Percentiles rank a stretch among this genome's conserved stretches.
These are phyloP conservation scores for Lasiosphaeriaceae sp. DNA, from an alignment of 495 filamentous ascomycete genomes.

Conservation along the genomic window DNA sequence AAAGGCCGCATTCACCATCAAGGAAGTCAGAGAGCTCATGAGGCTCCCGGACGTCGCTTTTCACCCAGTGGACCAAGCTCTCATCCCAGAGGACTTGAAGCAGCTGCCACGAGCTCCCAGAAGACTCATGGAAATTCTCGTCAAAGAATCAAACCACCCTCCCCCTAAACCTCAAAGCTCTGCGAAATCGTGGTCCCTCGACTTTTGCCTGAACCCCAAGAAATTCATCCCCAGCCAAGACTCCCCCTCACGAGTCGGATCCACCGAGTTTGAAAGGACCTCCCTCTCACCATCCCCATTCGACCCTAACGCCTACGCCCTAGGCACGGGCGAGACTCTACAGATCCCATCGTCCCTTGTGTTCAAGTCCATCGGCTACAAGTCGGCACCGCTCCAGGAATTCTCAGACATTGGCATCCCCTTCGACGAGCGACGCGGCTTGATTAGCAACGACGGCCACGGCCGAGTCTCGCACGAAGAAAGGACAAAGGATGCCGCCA, in stretches of 20 bases:
- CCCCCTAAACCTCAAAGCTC: background rate
- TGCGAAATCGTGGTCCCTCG: conserved; percentile 72
- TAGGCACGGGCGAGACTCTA: conserved; percentile 39
- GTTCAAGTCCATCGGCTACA: conserved; percentile 92
- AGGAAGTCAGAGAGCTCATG: conserved; percentile 83
- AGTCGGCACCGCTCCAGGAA: conserved; percentile 69
- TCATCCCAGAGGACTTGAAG: conserved; percentile 60
- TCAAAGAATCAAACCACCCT: conserved; percentile 57
- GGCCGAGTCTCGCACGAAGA: conserved; percentile 59
- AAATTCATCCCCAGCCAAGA: conserved; percentile 54
- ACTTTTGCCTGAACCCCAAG: conserved; percentile 74
- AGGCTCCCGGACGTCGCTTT: conserved; percentile 72
- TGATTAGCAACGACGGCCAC: conserved; percentile 79
- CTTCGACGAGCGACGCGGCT: conserved; percentile 67
- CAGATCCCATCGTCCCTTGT: conserved; percentile 59
- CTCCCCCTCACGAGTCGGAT: conserved; percentile 45
- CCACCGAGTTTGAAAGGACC: conserved; percentile 66
- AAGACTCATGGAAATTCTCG: conserved; percentile 73
- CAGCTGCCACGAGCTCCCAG: conserved; percentile 68
- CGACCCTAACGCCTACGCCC: conserved; percentile 49
- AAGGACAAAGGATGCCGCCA: conserved; percentile 19
- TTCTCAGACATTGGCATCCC: conserved; percentile 72
- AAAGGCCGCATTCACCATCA: conserved; percentile 88
- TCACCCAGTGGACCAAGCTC: conserved; percentile 57
- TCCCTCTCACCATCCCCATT: conserved; percentile 42